These are phyloP conservation scores for Pyrus betulifolia DNA, from an alignment of 306 rosid species.

Conservation along the genomic window DNA sequence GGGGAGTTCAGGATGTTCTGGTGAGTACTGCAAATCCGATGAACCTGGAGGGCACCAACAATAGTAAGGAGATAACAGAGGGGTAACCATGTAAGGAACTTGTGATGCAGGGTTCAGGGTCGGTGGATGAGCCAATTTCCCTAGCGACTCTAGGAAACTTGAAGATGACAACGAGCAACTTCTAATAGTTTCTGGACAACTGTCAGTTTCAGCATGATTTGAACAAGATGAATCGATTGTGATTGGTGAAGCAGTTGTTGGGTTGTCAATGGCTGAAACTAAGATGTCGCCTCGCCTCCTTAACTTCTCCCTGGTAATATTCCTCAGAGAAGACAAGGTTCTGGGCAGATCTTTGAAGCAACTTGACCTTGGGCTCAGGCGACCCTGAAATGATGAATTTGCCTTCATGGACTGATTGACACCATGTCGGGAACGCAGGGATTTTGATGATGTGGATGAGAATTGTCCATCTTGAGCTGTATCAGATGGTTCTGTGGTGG, in stretches of 20 bases:
- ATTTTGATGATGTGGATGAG: conserved; percentile 42
- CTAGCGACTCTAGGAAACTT: conserved; percentile 51
- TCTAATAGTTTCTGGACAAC: conserved; percentile 25
- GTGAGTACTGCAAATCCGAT: conserved; percentile 40
- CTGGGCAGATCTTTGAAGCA: conserved; percentile 82
- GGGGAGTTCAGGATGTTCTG: conserved; percentile 34
- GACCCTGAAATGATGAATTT: conserved; percentile 56
- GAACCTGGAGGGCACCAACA: conserved; percentile 86
- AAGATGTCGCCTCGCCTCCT: conserved; percentile 55
- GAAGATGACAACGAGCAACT: conserved; percentile 38
- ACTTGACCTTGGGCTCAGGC: conserved; percentile 80
- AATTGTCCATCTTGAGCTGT: conserved; percentile 38
- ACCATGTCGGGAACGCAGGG: conserved; percentile 52
- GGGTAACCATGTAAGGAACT: conserved; percentile 38
- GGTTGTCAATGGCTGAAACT: conserved; percentile 35
- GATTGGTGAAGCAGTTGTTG: conserved; percentile 26
- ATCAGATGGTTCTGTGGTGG: conserved; percentile 24
- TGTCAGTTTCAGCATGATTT: conserved; percentile 32
- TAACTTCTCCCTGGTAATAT: conserved; percentile 62
- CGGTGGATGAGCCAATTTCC: conserved; percentile 39
- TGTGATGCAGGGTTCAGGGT: conserved; percentile 36
- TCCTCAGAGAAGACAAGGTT: conserved; percentile 51
- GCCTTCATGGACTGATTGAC: conserved; percentile 55
- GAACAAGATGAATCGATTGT: conserved; percentile 21
- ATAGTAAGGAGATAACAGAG: conserved; percentile 78